Percentiles rank a stretch among this genome's conserved stretches.
phyloP scores from a whole-genome alignment of 306 rosid species.

The Corylus heterophylla region DNA sequence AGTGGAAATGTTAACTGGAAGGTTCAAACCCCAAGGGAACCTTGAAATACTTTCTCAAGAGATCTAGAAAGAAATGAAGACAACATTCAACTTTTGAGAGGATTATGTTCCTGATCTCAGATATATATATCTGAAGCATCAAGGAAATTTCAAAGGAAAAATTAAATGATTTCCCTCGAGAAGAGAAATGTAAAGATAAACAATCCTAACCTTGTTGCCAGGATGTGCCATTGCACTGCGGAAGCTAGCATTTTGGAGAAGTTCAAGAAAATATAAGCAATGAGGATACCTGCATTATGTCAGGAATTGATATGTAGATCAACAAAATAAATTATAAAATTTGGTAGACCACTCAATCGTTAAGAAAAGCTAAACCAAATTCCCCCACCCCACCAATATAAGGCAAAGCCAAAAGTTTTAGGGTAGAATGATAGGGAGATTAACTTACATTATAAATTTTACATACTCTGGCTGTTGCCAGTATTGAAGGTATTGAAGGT shows the following conservation, averaged over 20 bases:
- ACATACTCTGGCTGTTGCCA: constrained; percentile 94
- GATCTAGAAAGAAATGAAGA: constrained; percentile 5
- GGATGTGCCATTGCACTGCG: constrained; percentile 99
- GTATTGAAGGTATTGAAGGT: constrained; percentile 90
- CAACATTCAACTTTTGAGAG: not conserved
- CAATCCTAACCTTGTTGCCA: constrained; percentile 63
- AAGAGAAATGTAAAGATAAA: constrained; percentile 14
- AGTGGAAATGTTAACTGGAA: not conserved
- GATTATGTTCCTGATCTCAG: not conserved
- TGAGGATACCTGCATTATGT: constrained; percentile 79
- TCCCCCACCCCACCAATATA: not conserved
- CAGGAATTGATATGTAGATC: constrained; percentile 4
- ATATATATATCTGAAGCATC: not conserved
- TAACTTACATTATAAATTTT: constrained; percentile 80
- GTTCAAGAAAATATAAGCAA: constrained; percentile 89
- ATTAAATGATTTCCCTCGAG: not conserved
- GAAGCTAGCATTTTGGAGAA: constrained; percentile 84
- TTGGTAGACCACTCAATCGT: not conserved
- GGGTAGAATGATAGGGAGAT: constrained; percentile 12
- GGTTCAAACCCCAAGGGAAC: not conserved
- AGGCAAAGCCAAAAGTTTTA: not conserved
- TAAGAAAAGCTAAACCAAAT: not conserved
- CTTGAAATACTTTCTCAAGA: not conserved
- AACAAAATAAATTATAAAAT: constrained; percentile 12
- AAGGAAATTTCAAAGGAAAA: constrained; percentile 9